phyloP scores from a whole-genome alignment of 208 protist species.

The Herpetomonas muscarum region DNA sequence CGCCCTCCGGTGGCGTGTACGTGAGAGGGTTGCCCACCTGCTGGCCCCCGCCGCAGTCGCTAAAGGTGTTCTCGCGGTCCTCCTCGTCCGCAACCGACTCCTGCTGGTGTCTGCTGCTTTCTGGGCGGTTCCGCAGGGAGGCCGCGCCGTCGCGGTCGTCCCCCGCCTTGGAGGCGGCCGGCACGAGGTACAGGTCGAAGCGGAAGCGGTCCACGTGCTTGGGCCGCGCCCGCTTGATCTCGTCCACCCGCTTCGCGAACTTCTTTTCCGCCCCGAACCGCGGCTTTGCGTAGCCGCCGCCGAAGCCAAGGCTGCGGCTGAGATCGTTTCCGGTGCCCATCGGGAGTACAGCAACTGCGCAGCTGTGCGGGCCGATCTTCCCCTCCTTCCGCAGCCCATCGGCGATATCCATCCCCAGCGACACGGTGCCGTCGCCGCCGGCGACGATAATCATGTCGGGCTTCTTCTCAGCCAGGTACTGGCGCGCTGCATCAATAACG shows the following conservation, averaged over 20 bases:
- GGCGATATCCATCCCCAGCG: slow-evolving; percentile 42
- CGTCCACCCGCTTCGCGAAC: slow-evolving; percentile 21
- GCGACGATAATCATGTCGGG: slow-evolving; percentile 50
- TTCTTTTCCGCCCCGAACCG: slow-evolving; percentile 26
- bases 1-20: not conserved
- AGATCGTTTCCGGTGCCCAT: slow-evolving; percentile 75
- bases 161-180: not conserved
- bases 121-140: no score
- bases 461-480: slow-evolving; percentile 22
- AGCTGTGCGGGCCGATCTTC: slow-evolving; percentile 15
- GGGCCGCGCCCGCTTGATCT: slow-evolving; percentile 10
- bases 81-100: not conserved
- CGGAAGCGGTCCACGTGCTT: slow-evolving; percentile 38
- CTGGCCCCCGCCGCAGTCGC: not conserved
- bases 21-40: not conserved
- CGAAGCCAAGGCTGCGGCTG: slow-evolving; percentile 57
- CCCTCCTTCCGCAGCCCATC: slow-evolving; percentile 30
- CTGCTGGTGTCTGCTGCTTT: not conserved
- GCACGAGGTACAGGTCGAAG: slow-evolving; percentile 17
- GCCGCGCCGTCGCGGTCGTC: not conserved
- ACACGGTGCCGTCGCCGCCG: slow-evolving; percentile 62
- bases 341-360: slow-evolving; percentile 40
- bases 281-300: slow-evolving; percentile 51
- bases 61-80: not conserved
- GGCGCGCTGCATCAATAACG: slow-evolving; percentile 38